Evolutionary conservation across 768 basidiomycete species (phyloP), one percentile per base, ranked within the genome.

Genomic region (Hirschioporus abietinus): DNA sequence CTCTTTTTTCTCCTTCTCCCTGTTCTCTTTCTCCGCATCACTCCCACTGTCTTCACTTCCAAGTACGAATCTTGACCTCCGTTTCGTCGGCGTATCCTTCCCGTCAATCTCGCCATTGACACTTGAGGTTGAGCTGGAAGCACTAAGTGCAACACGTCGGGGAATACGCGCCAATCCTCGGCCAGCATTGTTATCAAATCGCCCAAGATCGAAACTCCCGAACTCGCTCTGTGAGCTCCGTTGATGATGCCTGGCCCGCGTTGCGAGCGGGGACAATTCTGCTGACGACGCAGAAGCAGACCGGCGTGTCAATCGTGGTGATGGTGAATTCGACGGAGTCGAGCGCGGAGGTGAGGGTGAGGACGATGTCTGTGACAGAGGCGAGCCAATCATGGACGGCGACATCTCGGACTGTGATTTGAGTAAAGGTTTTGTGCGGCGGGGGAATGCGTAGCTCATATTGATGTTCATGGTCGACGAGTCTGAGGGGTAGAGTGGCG

Each of bases 81-180:
- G 60, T 34, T 25, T 61, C 30, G 60, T 25, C 30, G 60, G 23
- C 23, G 60, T 67, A 67, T 76, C 69, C 67, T 67, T 72, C 71
- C 78, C 70, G 63, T 71, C 62, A 26, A 72, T 23, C 67, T 64
- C 63, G 65, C 69, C 7, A 60, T 66, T 71, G 15, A 71, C 67
- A 24, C 71, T 71, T 35, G 71, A 70, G 36, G 73, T 70, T 15
- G 70, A 67, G 30, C 60, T 63, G 64, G 71, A 8, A 3, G 60
- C 24, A 34, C 10, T 25, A 15, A 61, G 15, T 5, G 78, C 72
- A 36, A 72, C 74, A 62, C 88, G 79, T 64, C 88, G 83, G 42
- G 90, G 87, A 64, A 90, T 80, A 63, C 83, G 78, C 18, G 89
- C 88, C n/a, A 90, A 82, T 65, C 88, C 83, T 8, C 78, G 78